These are phyloP conservation scores for Coniochaeta pulveracea DNA, from an alignment of 2,329 filamentous ascomycete genomes.

Conservation along the genomic window DNA sequence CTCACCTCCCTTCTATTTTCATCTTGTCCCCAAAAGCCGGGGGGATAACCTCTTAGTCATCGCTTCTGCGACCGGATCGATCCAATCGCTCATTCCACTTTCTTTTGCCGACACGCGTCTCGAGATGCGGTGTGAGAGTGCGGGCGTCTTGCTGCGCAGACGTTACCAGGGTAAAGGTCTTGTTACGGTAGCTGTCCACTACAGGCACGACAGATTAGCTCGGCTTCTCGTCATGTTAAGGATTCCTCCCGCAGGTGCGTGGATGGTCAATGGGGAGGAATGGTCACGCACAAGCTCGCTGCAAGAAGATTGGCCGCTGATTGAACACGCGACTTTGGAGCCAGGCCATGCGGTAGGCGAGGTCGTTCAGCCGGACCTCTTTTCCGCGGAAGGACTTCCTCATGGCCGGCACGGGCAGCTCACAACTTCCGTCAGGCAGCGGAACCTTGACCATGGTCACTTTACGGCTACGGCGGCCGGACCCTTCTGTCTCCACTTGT, in stretches of 20 bases:
- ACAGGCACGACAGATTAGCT: conserved; percentile 1
- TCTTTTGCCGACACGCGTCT: conserved; percentile 79
- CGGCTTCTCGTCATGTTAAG: background rate
- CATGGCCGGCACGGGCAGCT: conserved; percentile 66
- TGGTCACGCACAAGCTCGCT: conserved; percentile 69
- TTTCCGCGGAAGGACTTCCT: conserved; percentile 59
- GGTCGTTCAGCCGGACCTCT: conserved; percentile 84
- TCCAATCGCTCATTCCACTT: conserved; percentile 50
- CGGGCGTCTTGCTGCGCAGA: conserved; percentile 64
- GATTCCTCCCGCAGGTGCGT: background rate
- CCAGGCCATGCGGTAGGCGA: conserved; percentile 95
- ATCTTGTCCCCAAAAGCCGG: no score
- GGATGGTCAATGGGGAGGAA: background rate
- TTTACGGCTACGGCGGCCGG: conserved; percentile 21
- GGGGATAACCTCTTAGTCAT: background rate
- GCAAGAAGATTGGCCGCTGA: conserved; percentile 74
- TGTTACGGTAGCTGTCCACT: conserved; percentile 94
- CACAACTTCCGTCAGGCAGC: conserved; percentile 54
- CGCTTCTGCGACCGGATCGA: conserved; percentile 8
- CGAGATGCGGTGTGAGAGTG: conserved; percentile 71
- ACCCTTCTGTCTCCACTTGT: conserved; percentile 34
- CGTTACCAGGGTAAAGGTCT: conserved; percentile 75
- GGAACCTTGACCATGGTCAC: conserved; percentile 48
- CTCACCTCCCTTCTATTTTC: no score
- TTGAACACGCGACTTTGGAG: conserved; percentile 88